Evolutionary conservation across 225 moss, liverwort and hornwort genomes (phyloP).

Genomic region (Marchantia polymorpha): DNA sequence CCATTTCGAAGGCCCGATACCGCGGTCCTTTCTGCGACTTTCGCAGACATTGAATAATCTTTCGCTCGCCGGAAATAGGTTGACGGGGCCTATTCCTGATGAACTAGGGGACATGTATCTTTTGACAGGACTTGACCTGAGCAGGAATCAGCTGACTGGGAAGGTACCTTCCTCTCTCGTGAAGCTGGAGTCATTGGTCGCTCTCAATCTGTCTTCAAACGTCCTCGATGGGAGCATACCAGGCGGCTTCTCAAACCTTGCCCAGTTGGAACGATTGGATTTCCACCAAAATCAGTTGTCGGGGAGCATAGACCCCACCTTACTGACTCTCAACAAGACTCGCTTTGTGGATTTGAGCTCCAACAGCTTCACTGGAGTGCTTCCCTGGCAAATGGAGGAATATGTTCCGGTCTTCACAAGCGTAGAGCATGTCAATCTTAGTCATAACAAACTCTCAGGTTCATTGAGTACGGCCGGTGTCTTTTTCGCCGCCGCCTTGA

Average conservation of each 20-base stretch:
- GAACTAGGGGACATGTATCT: conserved; percentile 32
- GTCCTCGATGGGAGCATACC: conserved; percentile 47
- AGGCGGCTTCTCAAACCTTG: conserved; percentile 21
- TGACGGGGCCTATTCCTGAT: conserved; percentile 52
- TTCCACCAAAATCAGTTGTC: conserved; percentile 63
- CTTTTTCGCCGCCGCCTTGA: conserved; percentile 32
- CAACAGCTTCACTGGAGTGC: conserved; percentile 55
- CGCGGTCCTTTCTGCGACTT: conserved; percentile 17
- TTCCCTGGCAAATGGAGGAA: conserved; percentile 44
- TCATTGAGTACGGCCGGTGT: not conserved
- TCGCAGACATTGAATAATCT: conserved; percentile 27
- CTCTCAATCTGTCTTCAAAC: conserved; percentile 61
- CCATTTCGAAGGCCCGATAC: conserved; percentile 25
- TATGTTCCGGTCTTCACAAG: conserved; percentile 24
- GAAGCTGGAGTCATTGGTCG: conserved; percentile 41
- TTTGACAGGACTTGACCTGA: conserved; percentile 58
- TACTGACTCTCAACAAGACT: conserved; percentile 52
- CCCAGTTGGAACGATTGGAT: conserved; percentile 49
- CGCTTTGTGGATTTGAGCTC: conserved; percentile 65
- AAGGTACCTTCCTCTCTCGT: conserved; percentile 41
- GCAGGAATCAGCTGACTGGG: conserved; percentile 52
- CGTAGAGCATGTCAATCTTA: conserved; percentile 34
- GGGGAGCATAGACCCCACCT: conserved; percentile 47
- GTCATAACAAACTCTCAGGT: conserved; percentile 34
- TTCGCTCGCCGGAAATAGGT: conserved; percentile 42